These are phyloP conservation scores for Trametes maxima DNA, from an alignment of 768 basidiomycete species.

Conservation along the genomic window DNA sequence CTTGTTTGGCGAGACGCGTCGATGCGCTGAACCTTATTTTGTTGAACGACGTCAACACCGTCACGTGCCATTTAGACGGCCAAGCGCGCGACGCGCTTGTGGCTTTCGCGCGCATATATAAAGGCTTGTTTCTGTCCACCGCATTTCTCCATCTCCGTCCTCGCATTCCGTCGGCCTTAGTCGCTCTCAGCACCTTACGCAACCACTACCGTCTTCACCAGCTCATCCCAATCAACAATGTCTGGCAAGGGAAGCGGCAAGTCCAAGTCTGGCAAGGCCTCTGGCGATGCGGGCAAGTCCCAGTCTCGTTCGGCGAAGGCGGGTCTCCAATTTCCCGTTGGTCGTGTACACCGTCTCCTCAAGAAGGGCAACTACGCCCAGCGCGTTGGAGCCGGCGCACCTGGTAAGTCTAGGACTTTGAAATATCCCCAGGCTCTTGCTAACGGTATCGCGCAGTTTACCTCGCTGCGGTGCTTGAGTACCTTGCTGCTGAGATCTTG, in stretches of 20 bases:
- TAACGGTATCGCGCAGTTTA: conserved; percentile 56
- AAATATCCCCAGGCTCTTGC: not conserved
- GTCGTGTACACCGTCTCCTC: conserved; percentile 89
- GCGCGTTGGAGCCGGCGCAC: conserved; percentile 88
- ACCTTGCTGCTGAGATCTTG: conserved; percentile 91
- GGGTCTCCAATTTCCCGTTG: conserved; percentile 87
- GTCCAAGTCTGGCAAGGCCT: conserved; percentile 67
- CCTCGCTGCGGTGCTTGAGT: conserved; percentile 90
- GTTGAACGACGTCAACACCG: conserved; percentile 31
- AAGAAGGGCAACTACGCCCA: conserved; percentile 87
- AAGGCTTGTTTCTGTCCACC: conserved; percentile 1
- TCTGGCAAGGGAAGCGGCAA: conserved; percentile 57
- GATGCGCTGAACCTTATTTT: conserved; percentile 30
- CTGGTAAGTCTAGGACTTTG: conserved; percentile 49
- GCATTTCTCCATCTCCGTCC: conserved; percentile 12
- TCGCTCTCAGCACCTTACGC: conserved; percentile 11
- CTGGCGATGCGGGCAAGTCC: conserved; percentile 51
- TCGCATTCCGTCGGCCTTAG: conserved; percentile 10
- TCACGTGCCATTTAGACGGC: conserved; percentile 24
- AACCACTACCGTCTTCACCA: conserved; percentile 9
- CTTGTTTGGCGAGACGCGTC: conserved; percentile 32
- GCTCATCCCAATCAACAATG: conserved; percentile 30
- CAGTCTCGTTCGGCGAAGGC: conserved; percentile 76
- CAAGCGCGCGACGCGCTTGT: conserved; percentile 6
- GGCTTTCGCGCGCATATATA: conserved; percentile 24